These are phyloP conservation scores for Gossypium herbaceum DNA, from an alignment of 345 rosid species.

Conservation along the genomic window DNA sequence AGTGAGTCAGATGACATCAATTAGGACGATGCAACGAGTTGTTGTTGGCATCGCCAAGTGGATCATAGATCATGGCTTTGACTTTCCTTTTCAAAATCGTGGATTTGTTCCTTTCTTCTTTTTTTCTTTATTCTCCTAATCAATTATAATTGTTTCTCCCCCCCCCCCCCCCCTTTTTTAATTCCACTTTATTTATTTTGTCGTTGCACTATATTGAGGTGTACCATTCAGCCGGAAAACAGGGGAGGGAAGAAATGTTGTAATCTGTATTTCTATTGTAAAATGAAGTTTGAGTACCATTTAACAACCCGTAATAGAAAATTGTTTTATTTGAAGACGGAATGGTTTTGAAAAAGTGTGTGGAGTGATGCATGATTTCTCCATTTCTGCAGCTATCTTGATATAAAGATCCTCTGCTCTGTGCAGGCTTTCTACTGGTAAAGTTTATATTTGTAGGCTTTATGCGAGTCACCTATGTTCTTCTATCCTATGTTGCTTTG, in stretches of 20 bases:
- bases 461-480: too few species aligned
- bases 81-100: slow-evolving; percentile 29
- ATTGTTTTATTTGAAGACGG: not conserved
- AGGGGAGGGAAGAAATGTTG: slow-evolving; percentile 16
- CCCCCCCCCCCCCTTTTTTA: slow-evolving; percentile 4
- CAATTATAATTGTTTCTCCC: not conserved
- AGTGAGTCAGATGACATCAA: slow-evolving; percentile 16
- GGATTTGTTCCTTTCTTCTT: slow-evolving; percentile 15
- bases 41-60: slow-evolving; percentile 8
- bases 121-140: not conserved
- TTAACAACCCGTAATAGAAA: not conserved
- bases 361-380: not conserved
- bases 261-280: slow-evolving; percentile 23
- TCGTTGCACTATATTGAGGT: slow-evolving; percentile 18
- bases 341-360: not conserved
- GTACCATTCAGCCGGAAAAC: slow-evolving; percentile 18
- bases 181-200: slow-evolving; percentile 23
- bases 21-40: slow-evolving; percentile 2
- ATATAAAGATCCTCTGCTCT: too few species aligned
- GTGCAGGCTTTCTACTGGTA: too few species aligned
- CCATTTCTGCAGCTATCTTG: too few species aligned
- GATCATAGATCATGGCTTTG: slow-evolving; percentile 24
- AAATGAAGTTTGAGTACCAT: slow-evolving; percentile 21
- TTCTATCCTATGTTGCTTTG: too few species aligned
- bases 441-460: too few species aligned